Percentiles rank a stretch among this genome's conserved stretches.
These are phyloP conservation scores for Saccharomycopsis sp. DNA, from an alignment of 805 yeast species.

Conservation along the genomic window DNA sequence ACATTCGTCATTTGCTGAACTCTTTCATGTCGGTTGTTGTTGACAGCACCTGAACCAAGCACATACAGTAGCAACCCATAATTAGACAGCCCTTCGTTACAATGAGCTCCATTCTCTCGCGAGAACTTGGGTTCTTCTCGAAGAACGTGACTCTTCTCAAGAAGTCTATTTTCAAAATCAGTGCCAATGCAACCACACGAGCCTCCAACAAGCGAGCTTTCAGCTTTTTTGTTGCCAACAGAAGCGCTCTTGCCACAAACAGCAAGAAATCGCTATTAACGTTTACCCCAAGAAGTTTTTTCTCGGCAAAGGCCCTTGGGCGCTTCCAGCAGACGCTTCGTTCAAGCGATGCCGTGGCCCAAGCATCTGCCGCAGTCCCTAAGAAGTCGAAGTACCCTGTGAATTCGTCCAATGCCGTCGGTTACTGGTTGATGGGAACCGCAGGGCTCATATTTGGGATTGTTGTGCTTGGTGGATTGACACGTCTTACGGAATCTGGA, in stretches of 20 bases:
- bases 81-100: neutral
- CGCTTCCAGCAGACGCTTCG: neutral
- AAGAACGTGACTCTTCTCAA: neutral
- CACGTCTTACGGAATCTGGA: constrained; percentile 93
- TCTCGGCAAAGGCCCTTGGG: neutral
- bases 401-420: constrained; percentile 55
- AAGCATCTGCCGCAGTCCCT: neutral
- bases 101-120: neutral
- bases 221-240: neutral
- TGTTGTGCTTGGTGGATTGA: constrained; percentile 92
- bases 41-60: no score
- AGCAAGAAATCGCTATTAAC: neutral
- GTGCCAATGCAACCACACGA: neutral
- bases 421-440: constrained; percentile 83
- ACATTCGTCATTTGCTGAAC: neutral
- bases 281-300: neutral
- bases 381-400: constrained; percentile 19
- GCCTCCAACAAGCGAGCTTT: neutral
- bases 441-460: constrained; percentile 90
- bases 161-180: neutral
- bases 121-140: neutral
- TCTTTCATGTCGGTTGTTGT: no score
- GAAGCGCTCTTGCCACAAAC: neutral
- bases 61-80: neutral
- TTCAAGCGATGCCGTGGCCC: neutral